Evolutionary conservation across 148 eudicot genomes (phyloP).

Genomic region (Euryodendron excelsum): DNA sequence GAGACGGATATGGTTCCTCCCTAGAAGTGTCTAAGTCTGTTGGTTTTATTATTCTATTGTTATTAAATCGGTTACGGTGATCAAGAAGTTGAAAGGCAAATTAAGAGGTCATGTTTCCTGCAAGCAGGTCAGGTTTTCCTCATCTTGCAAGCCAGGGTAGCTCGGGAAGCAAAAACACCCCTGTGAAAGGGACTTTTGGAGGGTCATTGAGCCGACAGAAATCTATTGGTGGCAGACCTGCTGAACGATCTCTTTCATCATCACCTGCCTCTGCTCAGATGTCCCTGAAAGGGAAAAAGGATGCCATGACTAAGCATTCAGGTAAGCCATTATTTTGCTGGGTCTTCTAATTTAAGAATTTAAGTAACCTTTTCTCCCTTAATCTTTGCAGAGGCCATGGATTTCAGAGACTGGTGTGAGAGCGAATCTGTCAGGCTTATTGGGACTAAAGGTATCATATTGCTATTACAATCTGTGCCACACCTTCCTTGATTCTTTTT

Average conservation of each 20-base stretch:
- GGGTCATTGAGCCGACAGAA: slow-evolving; percentile 52
- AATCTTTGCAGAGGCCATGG: slow-evolving; percentile 74
- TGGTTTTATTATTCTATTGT: background rate
- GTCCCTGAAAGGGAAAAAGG: slow-evolving; percentile 57
- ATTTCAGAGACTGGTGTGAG: slow-evolving; percentile 95
- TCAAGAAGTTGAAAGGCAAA: background rate
- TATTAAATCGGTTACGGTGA: background rate
- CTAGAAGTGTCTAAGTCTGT: too few relatives aligned
- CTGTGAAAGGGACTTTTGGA: slow-evolving; percentile 54
- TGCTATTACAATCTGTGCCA: background rate
- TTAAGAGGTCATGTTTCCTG: background rate
- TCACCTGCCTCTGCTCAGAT: slow-evolving; percentile 55
- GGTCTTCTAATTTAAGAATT: background rate
- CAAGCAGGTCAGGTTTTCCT: slow-evolving; percentile 65
- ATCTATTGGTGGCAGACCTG: slow-evolving; percentile 42
- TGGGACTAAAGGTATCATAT: slow-evolving; percentile 71
- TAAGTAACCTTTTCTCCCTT: background rate
- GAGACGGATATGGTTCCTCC: too few relatives aligned
- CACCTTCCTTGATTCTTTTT: background rate
- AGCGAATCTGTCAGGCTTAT: slow-evolving; percentile 81
- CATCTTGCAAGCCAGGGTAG: slow-evolving; percentile 62
- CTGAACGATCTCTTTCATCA: slow-evolving; percentile 35
- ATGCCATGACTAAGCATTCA: slow-evolving; percentile 54
- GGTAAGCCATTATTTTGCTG: slow-evolving; percentile 38
- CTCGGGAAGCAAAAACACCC: slow-evolving; percentile 58